Percentiles rank a stretch among this genome's conserved stretches.
Evolutionary conservation across 164 flowering plant genomes (phyloP).

Genomic region (Taxillus chinensis): DNA sequence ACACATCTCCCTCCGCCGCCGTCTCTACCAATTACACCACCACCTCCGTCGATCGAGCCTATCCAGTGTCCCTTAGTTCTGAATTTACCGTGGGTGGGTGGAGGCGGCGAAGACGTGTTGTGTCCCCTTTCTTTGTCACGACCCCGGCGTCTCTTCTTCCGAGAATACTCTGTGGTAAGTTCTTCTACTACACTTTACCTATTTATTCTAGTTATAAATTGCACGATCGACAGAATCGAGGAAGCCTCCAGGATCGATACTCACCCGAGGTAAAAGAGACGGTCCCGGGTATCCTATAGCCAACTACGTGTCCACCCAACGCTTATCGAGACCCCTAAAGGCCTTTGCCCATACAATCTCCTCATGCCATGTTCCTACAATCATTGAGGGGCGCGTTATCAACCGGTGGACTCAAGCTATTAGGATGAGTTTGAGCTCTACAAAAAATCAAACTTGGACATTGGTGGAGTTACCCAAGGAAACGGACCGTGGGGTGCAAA

Average conservation of each 20-base stretch:
- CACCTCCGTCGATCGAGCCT: too few species aligned
- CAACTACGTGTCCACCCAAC: constrained; percentile 5
- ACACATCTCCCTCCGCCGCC: background rate
- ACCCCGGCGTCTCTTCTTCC: constrained; percentile 7
- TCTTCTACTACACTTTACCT: constrained; percentile 1
- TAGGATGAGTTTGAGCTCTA: constrained; percentile 4
- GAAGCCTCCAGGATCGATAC: constrained; percentile 2
- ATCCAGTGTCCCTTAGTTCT: too few species aligned
- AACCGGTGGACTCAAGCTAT: constrained; percentile 8
- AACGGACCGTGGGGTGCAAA: constrained; percentile 1
- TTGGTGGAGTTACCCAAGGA: background rate
- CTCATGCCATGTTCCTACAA: constrained; percentile 2
- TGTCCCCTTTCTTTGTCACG: background rate
- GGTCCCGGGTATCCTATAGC: constrained; percentile 6
- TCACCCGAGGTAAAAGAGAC: background rate
- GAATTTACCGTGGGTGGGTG: too few species aligned
- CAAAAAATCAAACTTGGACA: background rate
- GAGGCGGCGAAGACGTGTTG: too few species aligned
- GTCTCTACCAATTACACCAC: too few species aligned
- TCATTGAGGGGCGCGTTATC: background rate
- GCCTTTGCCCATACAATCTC: constrained; percentile 4
- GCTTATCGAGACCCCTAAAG: background rate
- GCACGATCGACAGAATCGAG: constrained; percentile 1
- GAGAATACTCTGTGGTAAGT: constrained; percentile 8
- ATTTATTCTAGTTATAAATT: background rate